Base-by-base conservation (phyloP, 352 stramenopile species). In the Thalassiosira exigua region DNA sequence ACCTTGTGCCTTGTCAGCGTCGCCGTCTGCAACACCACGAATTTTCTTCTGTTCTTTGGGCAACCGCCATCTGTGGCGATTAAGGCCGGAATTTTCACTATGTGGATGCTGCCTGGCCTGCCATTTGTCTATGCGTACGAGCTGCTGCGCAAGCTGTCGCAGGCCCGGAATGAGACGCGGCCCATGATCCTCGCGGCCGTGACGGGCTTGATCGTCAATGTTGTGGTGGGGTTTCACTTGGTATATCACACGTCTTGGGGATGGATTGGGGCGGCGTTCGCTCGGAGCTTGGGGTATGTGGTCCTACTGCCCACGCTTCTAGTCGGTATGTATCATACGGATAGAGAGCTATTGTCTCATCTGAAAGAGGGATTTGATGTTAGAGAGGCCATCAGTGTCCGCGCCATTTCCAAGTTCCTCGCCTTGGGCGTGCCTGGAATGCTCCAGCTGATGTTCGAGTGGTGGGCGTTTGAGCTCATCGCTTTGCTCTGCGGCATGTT, bases 371-470 rank as follows among this genome's bases (percentile, higher is more conserved):
- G 93, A 7, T 96, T 93, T 89, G 86, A 88, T 4, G 70, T 95
- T 3, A 56, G 72, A 1, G 87, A 95, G 33, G 91, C 92, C 0
- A 46, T 95, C 24, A 56, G 30, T 3, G 11, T 19, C 17, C 84
- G 79, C 39, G 75, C 95, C 26, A 82, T 96, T 17, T 82, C 89
- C 14, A 88, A 95, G 64, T 96, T 96, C 58, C 54, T 96, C 0
- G 82, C 84, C 12, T 86, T 97, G 21, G 94, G 93, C 9, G 66
- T 95, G 30, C 94, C 93, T 0, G 94, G 94, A 0, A 86, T 96
- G 73, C 78, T 93, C 36, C 95, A 96, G 90, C 87, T 95, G 30
- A 90, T 95, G 71, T 96, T 95, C 67, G 92, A 96, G 77, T 95
- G 93, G 58, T 95, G 90, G 88, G 91, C 91, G 19, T 96, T 95